Conservation (phyloP, 2,329 filamentous ascomycete species). For the Alternaria dauci region DNA sequence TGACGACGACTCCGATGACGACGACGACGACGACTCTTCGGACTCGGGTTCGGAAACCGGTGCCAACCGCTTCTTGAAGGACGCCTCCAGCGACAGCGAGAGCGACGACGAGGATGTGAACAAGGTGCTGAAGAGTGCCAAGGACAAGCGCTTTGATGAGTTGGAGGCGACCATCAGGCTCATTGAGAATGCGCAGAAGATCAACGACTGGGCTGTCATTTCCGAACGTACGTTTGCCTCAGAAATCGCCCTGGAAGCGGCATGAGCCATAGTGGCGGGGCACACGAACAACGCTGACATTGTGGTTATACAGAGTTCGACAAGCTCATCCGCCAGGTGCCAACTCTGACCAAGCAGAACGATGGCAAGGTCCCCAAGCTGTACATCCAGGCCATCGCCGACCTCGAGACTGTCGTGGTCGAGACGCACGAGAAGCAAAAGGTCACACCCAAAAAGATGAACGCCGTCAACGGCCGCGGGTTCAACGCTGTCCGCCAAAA, state of each 20-base stretch:
- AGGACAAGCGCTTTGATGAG: slow-evolving; percentile 96
- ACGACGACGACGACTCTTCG: slow-evolving; percentile 63
- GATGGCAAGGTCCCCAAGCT: slow-evolving; percentile 83
- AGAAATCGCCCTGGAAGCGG: not conserved
- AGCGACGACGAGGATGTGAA: slow-evolving; percentile 85
- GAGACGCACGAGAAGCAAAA: slow-evolving; percentile 96
- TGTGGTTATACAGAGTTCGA: slow-evolving; percentile 75
- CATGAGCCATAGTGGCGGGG: slow-evolving; percentile 8
- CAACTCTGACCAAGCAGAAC: slow-evolving; percentile 61
- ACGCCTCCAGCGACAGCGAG: slow-evolving; percentile 79
- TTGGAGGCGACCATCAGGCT: slow-evolving; percentile 86
- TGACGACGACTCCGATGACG: slow-evolving; percentile 68
- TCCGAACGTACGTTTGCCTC: slow-evolving; percentile 72
- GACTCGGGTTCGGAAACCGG: slow-evolving; percentile 68
- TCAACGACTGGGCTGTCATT: slow-evolving; percentile 95
- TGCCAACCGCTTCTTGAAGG: slow-evolving; percentile 83
- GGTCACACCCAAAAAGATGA: slow-evolving; percentile 97
- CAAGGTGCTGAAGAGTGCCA: slow-evolving; percentile 93
- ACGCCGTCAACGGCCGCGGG: slow-evolving; percentile 90
- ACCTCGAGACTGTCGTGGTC: slow-evolving; percentile 93
- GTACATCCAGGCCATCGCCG: slow-evolving; percentile 91
- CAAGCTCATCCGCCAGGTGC: slow-evolving; percentile 88
- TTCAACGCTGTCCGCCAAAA: slow-evolving; percentile 98
- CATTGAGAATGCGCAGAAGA: slow-evolving; percentile 97
- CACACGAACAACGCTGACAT: slow-evolving; percentile 31